Percentiles rank a stretch among this genome's conserved stretches.
phyloP scores from a whole-genome alignment of 306 rosid genomes.

The Rosa chinensis region DNA sequence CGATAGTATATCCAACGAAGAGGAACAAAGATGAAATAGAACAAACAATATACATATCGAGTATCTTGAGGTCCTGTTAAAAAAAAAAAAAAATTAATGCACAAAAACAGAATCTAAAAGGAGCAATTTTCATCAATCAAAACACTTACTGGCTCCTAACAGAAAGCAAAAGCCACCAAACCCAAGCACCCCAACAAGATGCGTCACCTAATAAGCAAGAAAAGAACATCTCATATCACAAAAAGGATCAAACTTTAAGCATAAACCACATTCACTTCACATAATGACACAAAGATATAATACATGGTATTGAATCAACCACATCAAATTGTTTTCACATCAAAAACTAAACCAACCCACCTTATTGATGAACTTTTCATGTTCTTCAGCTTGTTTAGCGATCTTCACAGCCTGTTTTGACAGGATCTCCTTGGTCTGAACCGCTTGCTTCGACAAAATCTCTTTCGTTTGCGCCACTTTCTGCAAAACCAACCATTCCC shows the following conservation, averaged over 20 bases:
- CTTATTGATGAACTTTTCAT: conserved; percentile 81
- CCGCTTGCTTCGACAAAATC: conserved; percentile 74
- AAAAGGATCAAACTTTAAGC: conserved; percentile 5
- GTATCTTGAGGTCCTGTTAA: conserved; percentile 85
- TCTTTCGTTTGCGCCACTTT: conserved; percentile 62
- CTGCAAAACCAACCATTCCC: conserved; percentile 44
- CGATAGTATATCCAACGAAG: conserved; percentile 95
- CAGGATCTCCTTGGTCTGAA: conserved; percentile 64
- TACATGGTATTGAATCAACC: not conserved
- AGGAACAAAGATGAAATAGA: conserved; percentile 84
- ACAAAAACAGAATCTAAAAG: not conserved
- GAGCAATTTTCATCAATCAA: conserved; percentile 13
- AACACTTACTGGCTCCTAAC: conserved; percentile 70
- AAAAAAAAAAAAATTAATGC: not conserved
- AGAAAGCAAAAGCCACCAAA: conserved; percentile 92
- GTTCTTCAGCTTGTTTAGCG: conserved; percentile 88
- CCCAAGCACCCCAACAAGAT: conserved; percentile 72
- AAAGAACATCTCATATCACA: not conserved
- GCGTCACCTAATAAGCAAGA: conserved; percentile 55
- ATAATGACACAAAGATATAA: not conserved
- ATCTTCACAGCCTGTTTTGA: conserved; percentile 80
- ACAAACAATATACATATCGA: conserved; percentile 76
- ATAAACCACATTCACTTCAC: not conserved
- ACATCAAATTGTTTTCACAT: conserved; percentile 9
- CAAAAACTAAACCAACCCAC: conserved; percentile 28